Conservation (phyloP, 805 yeast species). For the Candida piceae region DNA sequence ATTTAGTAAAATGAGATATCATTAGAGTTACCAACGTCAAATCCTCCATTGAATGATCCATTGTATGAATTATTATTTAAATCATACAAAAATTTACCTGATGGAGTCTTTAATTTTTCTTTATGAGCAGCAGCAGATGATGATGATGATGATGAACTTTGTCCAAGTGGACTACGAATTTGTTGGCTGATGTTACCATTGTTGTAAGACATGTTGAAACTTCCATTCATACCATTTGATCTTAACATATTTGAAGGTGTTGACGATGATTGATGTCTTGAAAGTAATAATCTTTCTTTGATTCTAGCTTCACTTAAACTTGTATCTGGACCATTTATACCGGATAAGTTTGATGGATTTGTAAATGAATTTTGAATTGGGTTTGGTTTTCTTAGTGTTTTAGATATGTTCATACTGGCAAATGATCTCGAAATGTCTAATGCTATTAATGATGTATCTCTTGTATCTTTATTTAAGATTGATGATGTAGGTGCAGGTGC, state of each 20-base stretch:
- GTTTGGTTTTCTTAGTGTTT: too few relatives aligned
- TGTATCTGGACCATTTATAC: too few relatives aligned
- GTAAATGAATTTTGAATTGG: too few relatives aligned
- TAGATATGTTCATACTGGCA: conserved; percentile 25
- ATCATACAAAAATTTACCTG: conserved; percentile 18
- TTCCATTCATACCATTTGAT: background rate
- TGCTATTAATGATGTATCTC: conserved; percentile 17
- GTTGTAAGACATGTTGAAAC: conserved; percentile 1
- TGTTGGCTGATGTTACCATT: background rate
- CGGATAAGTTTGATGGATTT: too few relatives aligned
- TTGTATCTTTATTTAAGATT: conserved; percentile 4
- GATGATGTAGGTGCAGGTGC: conserved; percentile 2
- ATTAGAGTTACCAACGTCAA: conserved; percentile 9
- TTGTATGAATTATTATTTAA: conserved; percentile 1
- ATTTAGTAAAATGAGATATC: conserved; percentile 16
- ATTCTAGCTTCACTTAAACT: too few relatives aligned
- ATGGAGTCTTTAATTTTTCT: conserved; percentile 12
- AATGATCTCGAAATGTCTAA: conserved; percentile 25
- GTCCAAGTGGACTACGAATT: background rate
- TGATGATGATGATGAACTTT: conserved; percentile 3
- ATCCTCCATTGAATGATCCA: conserved; percentile 7
- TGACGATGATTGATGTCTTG: conserved; percentile 6
- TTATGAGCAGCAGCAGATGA: background rate
- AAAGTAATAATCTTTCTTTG: conserved; percentile 12
- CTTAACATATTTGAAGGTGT: background rate